Evolutionary conservation across 2,329 filamentous ascomycete genomes (phyloP).

Genomic region (Trematosphaeria pertusa): DNA sequence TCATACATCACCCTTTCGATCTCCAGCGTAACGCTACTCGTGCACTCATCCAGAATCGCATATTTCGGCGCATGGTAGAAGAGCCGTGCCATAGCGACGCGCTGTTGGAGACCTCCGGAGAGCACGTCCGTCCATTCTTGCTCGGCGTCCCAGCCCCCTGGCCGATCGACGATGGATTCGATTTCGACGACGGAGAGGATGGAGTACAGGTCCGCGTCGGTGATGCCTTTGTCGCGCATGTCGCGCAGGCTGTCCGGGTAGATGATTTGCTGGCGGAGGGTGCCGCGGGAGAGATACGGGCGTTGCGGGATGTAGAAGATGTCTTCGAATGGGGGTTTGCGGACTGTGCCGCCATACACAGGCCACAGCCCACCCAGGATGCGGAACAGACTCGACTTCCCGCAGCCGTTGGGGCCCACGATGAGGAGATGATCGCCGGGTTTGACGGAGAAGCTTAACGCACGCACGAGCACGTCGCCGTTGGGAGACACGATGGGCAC

Average conservation of each 20-base stretch:
- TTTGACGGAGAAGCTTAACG: constrained; percentile 84
- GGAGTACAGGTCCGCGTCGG: constrained; percentile 77
- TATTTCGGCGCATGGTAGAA: constrained; percentile 95
- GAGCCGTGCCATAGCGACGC: constrained; percentile 92
- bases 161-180: constrained; percentile 79
- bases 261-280: constrained; percentile 94
- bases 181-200: constrained; percentile 84
- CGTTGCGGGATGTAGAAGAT: constrained; percentile 99
- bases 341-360: constrained; percentile 91
- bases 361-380: constrained; percentile 97
- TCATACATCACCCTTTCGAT: constrained; percentile 98
- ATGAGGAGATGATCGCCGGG: constrained; percentile 92
- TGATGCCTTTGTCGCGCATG: constrained; percentile 84
- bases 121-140: constrained; percentile 97
- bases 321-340: constrained; percentile 88
- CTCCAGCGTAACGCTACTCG: constrained; percentile 91
- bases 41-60: constrained; percentile 97
- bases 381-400: constrained; percentile 94
- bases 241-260: constrained; percentile 90
- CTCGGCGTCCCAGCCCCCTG: constrained; percentile 88
- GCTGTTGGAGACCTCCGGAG: constrained; percentile 90
- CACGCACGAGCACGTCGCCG: constrained; percentile 86
- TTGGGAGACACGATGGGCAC: constrained; percentile 98
- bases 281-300: constrained; percentile 89
- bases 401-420: constrained; percentile 95